Conservation (phyloP, 169 alveolate species). For the Plasmodium malariae region DNA sequence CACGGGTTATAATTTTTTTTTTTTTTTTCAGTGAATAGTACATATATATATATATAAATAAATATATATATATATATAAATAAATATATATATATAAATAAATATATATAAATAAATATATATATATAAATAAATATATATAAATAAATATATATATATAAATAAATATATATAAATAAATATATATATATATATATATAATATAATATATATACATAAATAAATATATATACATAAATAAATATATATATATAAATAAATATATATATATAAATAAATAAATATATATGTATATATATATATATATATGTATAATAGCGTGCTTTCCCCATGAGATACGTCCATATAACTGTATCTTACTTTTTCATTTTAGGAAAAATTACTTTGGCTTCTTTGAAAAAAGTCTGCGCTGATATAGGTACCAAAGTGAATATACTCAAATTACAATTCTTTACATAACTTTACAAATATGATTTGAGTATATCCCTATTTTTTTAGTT, state of each 20-base stretch:
- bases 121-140: neutral
- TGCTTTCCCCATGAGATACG: neutral
- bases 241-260: neutral
- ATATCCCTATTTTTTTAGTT: too few species aligned
- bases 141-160: neutral
- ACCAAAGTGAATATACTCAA: neutral
- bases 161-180: neutral
- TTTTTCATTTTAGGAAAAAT: slow-evolving; percentile 37
- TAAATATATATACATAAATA: neutral
- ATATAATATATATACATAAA: neutral
- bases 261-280: neutral
- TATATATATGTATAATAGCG: neutral
- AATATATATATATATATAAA: neutral
- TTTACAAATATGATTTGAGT: too few species aligned
- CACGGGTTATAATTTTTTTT: slow-evolving; percentile 43
- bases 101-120: neutral
- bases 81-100: neutral
- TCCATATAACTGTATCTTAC: neutral
- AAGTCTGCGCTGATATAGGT: slow-evolving; percentile 54
- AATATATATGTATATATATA: neutral
- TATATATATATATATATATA: slow-evolving; percentile 3
- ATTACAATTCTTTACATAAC: neutral
- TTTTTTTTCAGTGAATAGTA: neutral
- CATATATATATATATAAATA: neutral
- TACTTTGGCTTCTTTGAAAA: slow-evolving; percentile 27